Evolutionary conservation across 2,329 filamentous ascomycete genomes (phyloP).

Genomic region (Teratosphaeria nubilosa): DNA sequence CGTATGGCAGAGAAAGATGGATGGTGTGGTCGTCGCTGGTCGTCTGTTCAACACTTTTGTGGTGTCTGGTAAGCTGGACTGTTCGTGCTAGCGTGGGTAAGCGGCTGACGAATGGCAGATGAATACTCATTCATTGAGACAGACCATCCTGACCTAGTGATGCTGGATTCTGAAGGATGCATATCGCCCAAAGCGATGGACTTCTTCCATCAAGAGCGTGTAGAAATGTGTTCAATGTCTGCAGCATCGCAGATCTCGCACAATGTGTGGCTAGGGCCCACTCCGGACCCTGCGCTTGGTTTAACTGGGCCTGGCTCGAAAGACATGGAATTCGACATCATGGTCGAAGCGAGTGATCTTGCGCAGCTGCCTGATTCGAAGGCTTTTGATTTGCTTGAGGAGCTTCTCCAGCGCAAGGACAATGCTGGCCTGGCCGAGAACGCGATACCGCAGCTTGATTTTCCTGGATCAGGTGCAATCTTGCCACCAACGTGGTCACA

Average conservation of each 20-base stretch:
- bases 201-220: constrained; percentile 78
- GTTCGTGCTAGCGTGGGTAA: neutral
- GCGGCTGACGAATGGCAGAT: constrained; percentile 36
- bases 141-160: constrained; percentile 58
- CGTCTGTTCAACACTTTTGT: constrained; percentile 81
- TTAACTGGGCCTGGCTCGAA: constrained; percentile 20
- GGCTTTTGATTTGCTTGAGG: constrained; percentile 54
- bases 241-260: constrained; percentile 75
- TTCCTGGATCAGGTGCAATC: constrained; percentile 90
- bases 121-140: constrained; percentile 64
- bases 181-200: constrained; percentile 72
- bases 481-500: constrained; percentile 76
- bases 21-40: constrained; percentile 24
- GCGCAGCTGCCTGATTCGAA: constrained; percentile 63
- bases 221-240: constrained; percentile 92
- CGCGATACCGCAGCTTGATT: constrained; percentile 56
- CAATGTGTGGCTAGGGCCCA: constrained; percentile 86
- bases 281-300: constrained; percentile 51
- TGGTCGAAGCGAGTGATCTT: constrained; percentile 82
- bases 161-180: constrained; percentile 60
- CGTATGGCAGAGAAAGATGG: constrained; percentile 59
- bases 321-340: constrained; percentile 47
- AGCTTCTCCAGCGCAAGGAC: constrained; percentile 33
- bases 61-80: constrained; percentile 41
- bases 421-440: constrained; percentile 2